Evolutionary conservation across 2,329 filamentous ascomycete genomes (phyloP).

Genomic region (Furcasterigmium sp.): DNA sequence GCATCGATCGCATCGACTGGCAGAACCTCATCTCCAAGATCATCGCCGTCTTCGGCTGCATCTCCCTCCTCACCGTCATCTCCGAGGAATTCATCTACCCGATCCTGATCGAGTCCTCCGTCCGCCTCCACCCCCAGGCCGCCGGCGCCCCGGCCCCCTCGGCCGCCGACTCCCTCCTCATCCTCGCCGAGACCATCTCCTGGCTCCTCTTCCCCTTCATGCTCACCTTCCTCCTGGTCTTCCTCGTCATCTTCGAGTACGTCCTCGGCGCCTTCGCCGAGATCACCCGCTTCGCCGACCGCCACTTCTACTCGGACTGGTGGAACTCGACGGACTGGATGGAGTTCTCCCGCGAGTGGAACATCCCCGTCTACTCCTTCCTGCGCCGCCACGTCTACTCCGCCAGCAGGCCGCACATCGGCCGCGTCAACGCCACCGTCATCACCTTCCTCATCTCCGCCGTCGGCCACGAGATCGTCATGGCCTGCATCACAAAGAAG

Average conservation of each 20-base stretch:
- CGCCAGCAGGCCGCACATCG: constrained; percentile 71
- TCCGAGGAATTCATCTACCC: constrained; percentile 95
- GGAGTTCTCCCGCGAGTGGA: constrained; percentile 95
- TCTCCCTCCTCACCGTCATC: constrained; percentile 86
- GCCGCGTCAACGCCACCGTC: constrained; percentile 70
- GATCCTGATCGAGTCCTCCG: constrained; percentile 68
- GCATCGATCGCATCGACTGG: constrained; percentile 71
- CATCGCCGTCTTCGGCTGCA: constrained; percentile 88
- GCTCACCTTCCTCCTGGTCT: constrained; percentile 90
- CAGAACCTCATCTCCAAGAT: constrained; percentile 78
- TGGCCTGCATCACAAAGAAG: constrained; percentile 98
- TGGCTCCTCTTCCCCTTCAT: constrained; percentile 95
- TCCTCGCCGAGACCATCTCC: constrained; percentile 85
- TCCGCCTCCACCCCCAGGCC: constrained; percentile 39
- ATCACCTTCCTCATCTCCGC: constrained; percentile 91
- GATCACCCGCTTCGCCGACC: constrained; percentile 86
- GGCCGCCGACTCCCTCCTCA: constrained; percentile 63
- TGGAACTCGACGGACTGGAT: constrained; percentile 85
- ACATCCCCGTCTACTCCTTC: constrained; percentile 95
- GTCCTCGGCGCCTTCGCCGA: constrained; percentile 91
- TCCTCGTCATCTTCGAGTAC: constrained; percentile 98
- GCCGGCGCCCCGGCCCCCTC: constrained; percentile 26
- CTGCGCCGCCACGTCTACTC: constrained; percentile 91
- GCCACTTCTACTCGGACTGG: constrained; percentile 83
- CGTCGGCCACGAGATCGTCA: constrained; percentile 87